Evolutionary conservation across 2,329 filamentous ascomycete species (phyloP).

Genomic region (Epicoccum sorghinum): DNA sequence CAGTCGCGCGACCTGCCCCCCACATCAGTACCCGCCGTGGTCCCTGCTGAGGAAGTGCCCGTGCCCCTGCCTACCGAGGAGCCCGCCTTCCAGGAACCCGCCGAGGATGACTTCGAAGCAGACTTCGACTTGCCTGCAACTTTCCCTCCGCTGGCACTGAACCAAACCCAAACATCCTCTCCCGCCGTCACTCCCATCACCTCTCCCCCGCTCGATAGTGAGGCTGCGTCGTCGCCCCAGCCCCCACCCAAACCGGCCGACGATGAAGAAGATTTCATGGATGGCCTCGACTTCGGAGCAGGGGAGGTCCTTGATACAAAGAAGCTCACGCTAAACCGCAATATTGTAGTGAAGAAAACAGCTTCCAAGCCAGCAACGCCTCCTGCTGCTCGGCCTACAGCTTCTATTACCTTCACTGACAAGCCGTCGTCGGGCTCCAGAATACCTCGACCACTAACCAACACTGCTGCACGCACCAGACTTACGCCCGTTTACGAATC

Average conservation of each 20-base stretch:
- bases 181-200: conserved; percentile 24
- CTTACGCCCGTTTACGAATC: conserved; percentile 94
- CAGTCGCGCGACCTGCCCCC: conserved; percentile 31
- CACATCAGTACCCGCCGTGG: conserved; percentile 37
- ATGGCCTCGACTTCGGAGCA: conserved; percentile 84
- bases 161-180: conserved; percentile 8
- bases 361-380: conserved; percentile 63
- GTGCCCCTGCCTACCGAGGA: conserved; percentile 16
- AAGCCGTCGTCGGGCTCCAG: conserved; percentile 67
- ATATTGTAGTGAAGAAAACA: conserved; percentile 83
- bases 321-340: conserved; percentile 86
- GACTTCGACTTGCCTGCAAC: conserved; percentile 19
- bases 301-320: conserved; percentile 80
- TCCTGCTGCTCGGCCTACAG: conserved; percentile 72
- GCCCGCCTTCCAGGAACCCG: conserved; percentile 10
- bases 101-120: conserved; percentile 18
- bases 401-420: conserved; percentile 90
- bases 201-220: conserved; percentile 29
- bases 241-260: conserved; percentile 29
- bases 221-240: conserved; percentile 22
- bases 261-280: conserved; percentile 77
- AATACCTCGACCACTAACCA: conserved; percentile 73
- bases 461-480: conserved; percentile 52
- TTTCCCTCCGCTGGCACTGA: conserved; percentile 12
- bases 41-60: conserved; percentile 22